Conservation (phyloP, 192 early-diverging fungal species). For the Coemansia biformis region DNA sequence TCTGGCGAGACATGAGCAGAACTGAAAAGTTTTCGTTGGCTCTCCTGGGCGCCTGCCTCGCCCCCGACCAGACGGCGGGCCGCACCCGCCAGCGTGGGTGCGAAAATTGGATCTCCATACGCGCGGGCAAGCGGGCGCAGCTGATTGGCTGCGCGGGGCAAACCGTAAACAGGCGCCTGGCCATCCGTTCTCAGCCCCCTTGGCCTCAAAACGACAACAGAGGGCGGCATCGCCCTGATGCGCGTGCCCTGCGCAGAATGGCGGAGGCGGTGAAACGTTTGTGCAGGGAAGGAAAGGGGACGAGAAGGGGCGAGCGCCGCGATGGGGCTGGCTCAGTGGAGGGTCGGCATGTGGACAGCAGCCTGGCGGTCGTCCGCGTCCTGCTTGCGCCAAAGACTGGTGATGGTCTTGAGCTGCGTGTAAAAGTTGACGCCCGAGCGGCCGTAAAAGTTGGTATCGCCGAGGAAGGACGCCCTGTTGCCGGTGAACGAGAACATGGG, state of each 20-base stretch:
- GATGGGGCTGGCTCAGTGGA: conserved; percentile 48
- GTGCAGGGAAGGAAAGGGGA: no score
- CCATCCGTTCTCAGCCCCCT: neutral
- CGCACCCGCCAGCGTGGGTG: no score
- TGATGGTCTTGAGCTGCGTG: conserved; percentile 91
- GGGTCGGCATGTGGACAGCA: conserved; percentile 86
- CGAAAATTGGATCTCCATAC: no score
- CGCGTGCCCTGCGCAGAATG: no score
- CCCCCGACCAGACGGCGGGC: no score
- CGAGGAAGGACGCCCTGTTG: conserved; percentile 79
- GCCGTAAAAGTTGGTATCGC: conserved; percentile 93
- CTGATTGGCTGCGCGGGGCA: neutral
- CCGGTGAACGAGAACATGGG: conserved; percentile 98
- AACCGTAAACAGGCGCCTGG: neutral
- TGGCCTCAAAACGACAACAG: no score
- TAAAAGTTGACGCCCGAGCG: conserved; percentile 76
- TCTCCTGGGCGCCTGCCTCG: no score
- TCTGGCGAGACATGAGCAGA: no score
- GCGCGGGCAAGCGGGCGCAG: no score
- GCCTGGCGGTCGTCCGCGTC: conserved; percentile 62
- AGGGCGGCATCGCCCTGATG: no score
- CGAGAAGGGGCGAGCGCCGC: no score
- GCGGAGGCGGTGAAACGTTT: no score
- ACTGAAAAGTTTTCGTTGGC: neutral
- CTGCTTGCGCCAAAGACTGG: conserved; percentile 86